Evolutionary conservation across 1,139 yeast species (phyloP), one percentile per base, ranked within the genome.

Genomic region (Taphrina flavorubra): DNA sequence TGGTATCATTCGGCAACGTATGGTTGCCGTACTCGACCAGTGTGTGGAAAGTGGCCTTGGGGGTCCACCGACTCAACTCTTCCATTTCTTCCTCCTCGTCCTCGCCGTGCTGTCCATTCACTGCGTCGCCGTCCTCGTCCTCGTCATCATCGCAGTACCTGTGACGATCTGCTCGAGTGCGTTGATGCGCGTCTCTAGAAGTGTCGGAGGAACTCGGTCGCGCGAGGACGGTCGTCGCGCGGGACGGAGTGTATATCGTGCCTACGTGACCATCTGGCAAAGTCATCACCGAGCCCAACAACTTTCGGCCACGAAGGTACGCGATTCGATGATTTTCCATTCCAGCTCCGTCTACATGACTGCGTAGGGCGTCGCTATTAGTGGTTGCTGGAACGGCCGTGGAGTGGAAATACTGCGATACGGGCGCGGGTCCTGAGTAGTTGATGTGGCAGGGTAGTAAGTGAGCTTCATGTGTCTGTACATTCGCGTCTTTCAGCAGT

Each of bases 401-500:
- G 20, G 53, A 31, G 14, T 59, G 51, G 31, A 59, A 67, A 55
- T 37, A 51, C 40, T 57, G 55, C 44, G 53, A 47, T 40, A 65
- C 63, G 34, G 68, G 59, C 16, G 65, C 62, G 10, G 64, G 68
- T 46, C 68, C 64, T 25, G 47, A 34, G 16, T 59, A 49, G 16
- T 55, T 37, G 51, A 65, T 65, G 51, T 51, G 58, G 42, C 70
- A 68, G 7, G 70, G 70, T 10, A 68, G 46, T 7, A 68, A 18
- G 14, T 56, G 51, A 13, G 36, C 67, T 55, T 51, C 42, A 13
- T 39, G 47, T 39, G 53, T 8, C n/a, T 49, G n/a, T 11, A 49
- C 6, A 8, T 8, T n/a, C n/a, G 31, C n/a, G 8, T 49, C 36
- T 49, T 25, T 49, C n/a, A n/a, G 11, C n/a, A 49, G 53, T 20